Evolutionary conservation across 192 early-diverging fungal genomes (phyloP).

Genomic region (Mortierella claussenii): DNA sequence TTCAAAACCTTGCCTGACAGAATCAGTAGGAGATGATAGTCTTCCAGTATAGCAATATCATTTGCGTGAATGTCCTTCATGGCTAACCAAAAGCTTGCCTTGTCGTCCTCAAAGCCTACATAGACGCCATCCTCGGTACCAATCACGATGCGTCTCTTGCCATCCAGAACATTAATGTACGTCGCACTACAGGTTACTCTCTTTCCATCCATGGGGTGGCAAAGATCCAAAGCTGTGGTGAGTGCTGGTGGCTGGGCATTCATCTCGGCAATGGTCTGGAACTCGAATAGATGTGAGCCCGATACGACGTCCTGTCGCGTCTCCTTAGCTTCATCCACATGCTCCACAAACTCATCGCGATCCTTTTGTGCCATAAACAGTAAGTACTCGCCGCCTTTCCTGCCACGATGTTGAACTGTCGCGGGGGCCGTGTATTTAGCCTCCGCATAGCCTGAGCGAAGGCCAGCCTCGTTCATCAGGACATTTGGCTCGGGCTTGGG

Average conservation of each 20-base stretch:
- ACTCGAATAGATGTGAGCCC: slow-evolving; percentile 9
- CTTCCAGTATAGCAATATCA: slow-evolving; percentile 85
- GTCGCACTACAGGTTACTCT: slow-evolving; percentile 24
- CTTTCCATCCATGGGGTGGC: slow-evolving; percentile 25
- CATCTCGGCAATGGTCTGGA: slow-evolving; percentile 19
- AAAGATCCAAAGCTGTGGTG: not conserved
- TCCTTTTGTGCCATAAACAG: slow-evolving; percentile 9
- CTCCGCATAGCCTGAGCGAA: not conserved
- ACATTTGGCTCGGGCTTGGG: too few species aligned
- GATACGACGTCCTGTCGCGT: slow-evolving; percentile 13
- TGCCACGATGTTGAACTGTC: slow-evolving; percentile 23
- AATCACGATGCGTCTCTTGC: slow-evolving; percentile 71
- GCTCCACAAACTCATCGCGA: slow-evolving; percentile 17
- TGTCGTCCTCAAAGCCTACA: slow-evolving; percentile 65
- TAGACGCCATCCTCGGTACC: slow-evolving; percentile 90
- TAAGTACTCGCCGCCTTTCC: slow-evolving; percentile 15
- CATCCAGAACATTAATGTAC: slow-evolving; percentile 57
- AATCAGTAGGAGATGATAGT: slow-evolving; percentile 78
- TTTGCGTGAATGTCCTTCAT: slow-evolving; percentile 68
- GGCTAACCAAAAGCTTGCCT: slow-evolving; percentile 19
- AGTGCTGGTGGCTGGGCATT: not conserved
- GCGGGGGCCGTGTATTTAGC: slow-evolving; percentile 4
- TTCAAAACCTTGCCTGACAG: slow-evolving; percentile 61
- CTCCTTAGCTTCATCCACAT: slow-evolving; percentile 3
- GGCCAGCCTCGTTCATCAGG: too few species aligned